Base-by-base conservation (phyloP, 116 monocot species). In the Trichopus zeylanicus region DNA sequence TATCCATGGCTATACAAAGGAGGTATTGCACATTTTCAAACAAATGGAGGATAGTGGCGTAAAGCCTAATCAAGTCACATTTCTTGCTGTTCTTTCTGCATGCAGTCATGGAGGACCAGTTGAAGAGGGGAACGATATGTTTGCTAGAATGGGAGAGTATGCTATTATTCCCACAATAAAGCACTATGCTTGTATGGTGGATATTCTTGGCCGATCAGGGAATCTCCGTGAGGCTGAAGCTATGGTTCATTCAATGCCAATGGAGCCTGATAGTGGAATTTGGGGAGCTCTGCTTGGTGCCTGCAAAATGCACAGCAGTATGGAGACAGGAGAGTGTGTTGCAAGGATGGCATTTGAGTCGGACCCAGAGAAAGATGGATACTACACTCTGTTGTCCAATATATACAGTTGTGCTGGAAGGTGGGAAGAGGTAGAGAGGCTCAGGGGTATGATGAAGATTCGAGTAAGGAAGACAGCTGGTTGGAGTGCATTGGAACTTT, bases 401-500 rank as follows among this genome's bases (percentile, higher is more conserved):
- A 34, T 77, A 21, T 77, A 77, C 37, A 38, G 58, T 26, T 52
- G 15, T 62, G 29, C 28, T 24, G 71, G 67, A 57, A 71, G 63
- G 32, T 63, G 71, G 77, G 56, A 63, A 7, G 77, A 77, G 15
- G 71, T 58, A 16, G 62, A 30, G 12, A 58, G 30, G 37, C 30
- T 71, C 9, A 48, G 77, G 31, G 58, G 59, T n/a, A 30, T 32
- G 38, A 72, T 77, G 77, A 29, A 46, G 15, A 4, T 13, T 46
- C 68, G 78, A 54, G 61, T 78, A 39, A 52, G 10, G 22, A 86
- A 72, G 66, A 72, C 38, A 57, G 66, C 62, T 53, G 80, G 85
- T 61, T 73, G 70, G 71, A 86, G 85, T 60, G 59, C 73, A 29
- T 51, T 74, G 46, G 79, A 79, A 57, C 19, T 79, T 39, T 51